phyloP scores from a whole-genome alignment of 2,329 filamentous ascomycete species.

The Trichophaea hybrida region DNA sequence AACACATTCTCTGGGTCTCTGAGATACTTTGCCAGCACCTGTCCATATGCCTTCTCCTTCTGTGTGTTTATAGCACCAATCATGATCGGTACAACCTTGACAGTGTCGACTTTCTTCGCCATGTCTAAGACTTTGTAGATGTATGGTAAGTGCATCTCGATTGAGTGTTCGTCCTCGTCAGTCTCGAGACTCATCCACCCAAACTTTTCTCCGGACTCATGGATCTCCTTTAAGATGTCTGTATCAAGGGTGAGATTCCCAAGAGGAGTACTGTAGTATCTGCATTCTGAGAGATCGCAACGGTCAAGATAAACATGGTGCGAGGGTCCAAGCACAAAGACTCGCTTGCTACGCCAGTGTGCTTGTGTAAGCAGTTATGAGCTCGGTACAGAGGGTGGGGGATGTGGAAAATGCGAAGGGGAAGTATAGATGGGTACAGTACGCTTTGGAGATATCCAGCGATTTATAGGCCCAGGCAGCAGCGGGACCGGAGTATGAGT shows the following conservation, averaged over 20 bases:
- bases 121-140: conserved; percentile 54
- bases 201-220: conserved; percentile 40
- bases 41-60: conserved; percentile 55
- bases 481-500: conserved; percentile 76
- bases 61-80: conserved; percentile 56
- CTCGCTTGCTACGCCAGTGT: conserved; percentile 47
- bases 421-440: conserved; percentile 14
- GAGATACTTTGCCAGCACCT: conserved; percentile 63
- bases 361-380: not conserved
- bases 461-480: conserved; percentile 91
- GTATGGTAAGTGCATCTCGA: conserved; percentile 94
- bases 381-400: not conserved
- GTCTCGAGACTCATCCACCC: conserved; percentile 47
- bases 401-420: not conserved
- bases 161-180: conserved; percentile 76
- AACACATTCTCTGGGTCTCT: conserved; percentile 63
- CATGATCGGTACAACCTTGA: conserved; percentile 70
- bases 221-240: conserved; percentile 32
- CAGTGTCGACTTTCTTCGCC: conserved; percentile 45
- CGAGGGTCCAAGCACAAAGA: conserved; percentile 86
- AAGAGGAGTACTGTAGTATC: conserved; percentile 57
- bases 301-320: conserved; percentile 70
- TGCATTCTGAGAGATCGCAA: conserved; percentile 61
- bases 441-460: conserved; percentile 65
- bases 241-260: conserved; percentile 54